A percentile compares a stretch with the other conserved stretches of the same genome.
These are phyloP conservation scores for Puya raimondii DNA, from an alignment of 176 grass and related monocot genomes.

Conservation along the genomic window DNA sequence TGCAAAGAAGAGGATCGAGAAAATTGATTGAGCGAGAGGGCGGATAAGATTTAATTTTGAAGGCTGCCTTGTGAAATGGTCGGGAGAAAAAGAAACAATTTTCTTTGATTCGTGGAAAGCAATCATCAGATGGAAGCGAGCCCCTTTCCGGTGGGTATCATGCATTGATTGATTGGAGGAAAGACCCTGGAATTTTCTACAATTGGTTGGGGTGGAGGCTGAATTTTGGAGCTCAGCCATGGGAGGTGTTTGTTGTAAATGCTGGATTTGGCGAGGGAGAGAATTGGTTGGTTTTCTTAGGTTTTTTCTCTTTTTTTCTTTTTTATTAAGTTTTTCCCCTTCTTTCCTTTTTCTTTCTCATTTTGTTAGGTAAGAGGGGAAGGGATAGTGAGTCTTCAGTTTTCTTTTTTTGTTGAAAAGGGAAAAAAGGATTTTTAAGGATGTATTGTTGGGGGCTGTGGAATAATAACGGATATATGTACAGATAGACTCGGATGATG, in stretches of 20 bases:
- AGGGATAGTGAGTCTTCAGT: not conserved
- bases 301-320: not conserved
- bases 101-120: not conserved
- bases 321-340: not conserved
- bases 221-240: conserved; percentile 15
- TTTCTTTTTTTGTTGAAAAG: not conserved
- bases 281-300: not conserved
- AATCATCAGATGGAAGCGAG: not conserved
- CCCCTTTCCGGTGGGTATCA: not conserved
- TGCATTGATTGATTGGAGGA: not conserved
- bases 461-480: conserved; percentile 6
- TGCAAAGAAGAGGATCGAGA: conserved; percentile 1
- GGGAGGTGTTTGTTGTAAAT: not conserved
- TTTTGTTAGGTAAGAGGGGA: not conserved
- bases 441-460: not conserved
- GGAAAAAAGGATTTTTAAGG: not conserved
- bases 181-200: not conserved
- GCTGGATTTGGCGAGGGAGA: conserved; percentile 10
- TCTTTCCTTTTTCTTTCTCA: not conserved
- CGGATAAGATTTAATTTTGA: no score
- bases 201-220: conserved; percentile 4
- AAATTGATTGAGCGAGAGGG: conserved; percentile 1
- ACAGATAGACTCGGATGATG: not conserved
- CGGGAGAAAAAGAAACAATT: no score
- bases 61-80: no score